Evolutionary conservation across 352 stramenopile genomes (phyloP), one percentile per base, ranked within the genome.

Genomic region (Pythium aristosporum): DNA sequence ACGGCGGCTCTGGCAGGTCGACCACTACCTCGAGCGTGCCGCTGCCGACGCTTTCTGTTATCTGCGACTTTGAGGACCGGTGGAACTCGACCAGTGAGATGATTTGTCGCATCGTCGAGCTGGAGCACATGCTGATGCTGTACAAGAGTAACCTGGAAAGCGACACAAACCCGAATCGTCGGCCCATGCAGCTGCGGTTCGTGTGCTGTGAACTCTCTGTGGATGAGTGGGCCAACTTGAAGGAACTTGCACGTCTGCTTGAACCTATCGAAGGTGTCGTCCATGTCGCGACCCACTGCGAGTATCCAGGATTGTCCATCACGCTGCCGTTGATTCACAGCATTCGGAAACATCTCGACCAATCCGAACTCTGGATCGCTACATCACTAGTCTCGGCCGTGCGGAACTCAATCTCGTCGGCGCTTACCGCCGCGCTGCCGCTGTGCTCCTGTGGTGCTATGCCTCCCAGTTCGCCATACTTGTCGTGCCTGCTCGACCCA

Each of bases 11-110:
- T 12, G 23, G 28, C 28, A 34, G 52, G n/a, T 37, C 13, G 20
- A 47, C 18, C 15, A 23, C 25, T 36, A 5, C 23, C 11, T 44
- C 46, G 30, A 30, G 41, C 20, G 13, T 69, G 5, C 60, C 68
- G 0, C 28, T 66, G 15, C 73, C 69, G 10, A 64, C 76, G 7
- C 70, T 91, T 4, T 87, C 83, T 5, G 79, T 92, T n/a, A 87
- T 91, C 43, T 92, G 84, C 32, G 81, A 92, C 61, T 85, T 88
- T 65, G 84, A 89, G 34, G 73, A 87, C 46, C 79, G 76, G 1
- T 92, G 82, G 82, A 92, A 90, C 56, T 89, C 83, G 46, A 90
- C 79, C 8, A 86, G 76, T 2, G 76, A 88, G 56, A 92, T 92
- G 83, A 88, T 92, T 54, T 88, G 79, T 63, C 76, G 83, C 20